Conservation (phyloP, 2,329 filamentous ascomycete genomes). For the Scedosporium dehoogii region DNA sequence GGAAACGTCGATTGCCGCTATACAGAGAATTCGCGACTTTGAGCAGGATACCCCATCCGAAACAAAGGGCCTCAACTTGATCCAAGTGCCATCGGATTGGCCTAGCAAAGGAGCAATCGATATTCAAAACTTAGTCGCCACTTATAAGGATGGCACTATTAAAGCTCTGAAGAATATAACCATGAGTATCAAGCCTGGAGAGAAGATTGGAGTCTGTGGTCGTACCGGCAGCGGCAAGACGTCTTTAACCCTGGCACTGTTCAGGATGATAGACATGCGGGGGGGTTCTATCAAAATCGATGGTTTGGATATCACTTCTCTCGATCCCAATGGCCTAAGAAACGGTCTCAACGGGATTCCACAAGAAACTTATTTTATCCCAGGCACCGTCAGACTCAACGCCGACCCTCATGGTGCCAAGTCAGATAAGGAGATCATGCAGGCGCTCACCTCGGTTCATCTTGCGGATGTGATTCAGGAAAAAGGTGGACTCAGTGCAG, state of each 20-base stretch:
- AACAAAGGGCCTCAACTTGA: not conserved
- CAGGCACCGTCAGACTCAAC: conserved; percentile 33
- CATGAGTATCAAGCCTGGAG: not conserved
- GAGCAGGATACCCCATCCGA: conserved; percentile 6
- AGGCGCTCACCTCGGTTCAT: conserved; percentile 31
- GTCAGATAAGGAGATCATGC: conserved; percentile 27
- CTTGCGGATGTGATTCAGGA: conserved; percentile 27
- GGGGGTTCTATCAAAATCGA: conserved; percentile 32
- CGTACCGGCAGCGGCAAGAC: conserved; percentile 7
- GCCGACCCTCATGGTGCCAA: conserved; percentile 28
- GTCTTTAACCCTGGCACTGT: not conserved
- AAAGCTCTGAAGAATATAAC: conserved; percentile 3
- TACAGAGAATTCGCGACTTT: conserved; percentile 7
- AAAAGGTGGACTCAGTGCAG: conserved; percentile 21
- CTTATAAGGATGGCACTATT: conserved; percentile 3
- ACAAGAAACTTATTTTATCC: conserved; percentile 37
- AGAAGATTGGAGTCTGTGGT: conserved; percentile 9
- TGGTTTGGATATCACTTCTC: conserved; percentile 20
- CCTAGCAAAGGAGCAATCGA: conserved; percentile 6
- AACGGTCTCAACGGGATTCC: conserved; percentile 28
- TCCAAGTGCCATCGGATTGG: not conserved
- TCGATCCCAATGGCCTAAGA: conserved; percentile 12
- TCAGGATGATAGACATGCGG: conserved; percentile 18
- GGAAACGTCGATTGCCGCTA: conserved; percentile 8
- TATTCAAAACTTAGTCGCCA: conserved; percentile 4